These are phyloP conservation scores for Lactarius akahatsu DNA, from an alignment of 768 basidiomycete species.

Conservation along the genomic window DNA sequence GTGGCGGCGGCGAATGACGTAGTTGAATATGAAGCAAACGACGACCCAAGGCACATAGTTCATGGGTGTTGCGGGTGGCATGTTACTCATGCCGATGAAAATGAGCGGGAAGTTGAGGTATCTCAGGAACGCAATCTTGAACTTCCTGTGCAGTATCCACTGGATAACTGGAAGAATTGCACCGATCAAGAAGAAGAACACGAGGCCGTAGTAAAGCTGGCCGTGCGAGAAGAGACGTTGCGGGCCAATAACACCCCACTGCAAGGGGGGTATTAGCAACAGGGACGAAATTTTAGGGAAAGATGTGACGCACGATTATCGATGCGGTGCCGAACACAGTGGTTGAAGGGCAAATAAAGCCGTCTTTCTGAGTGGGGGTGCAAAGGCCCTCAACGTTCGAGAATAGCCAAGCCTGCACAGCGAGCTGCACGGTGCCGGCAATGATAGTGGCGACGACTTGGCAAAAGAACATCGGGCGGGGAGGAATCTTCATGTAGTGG, in stretches of 20 bases:
- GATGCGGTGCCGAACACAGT: slow-evolving; percentile 50
- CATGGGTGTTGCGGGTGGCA: slow-evolving; percentile 44
- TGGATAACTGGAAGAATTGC: slow-evolving; percentile 56
- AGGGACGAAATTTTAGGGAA: no score
- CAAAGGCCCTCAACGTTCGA: slow-evolving; percentile 43
- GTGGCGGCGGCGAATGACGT: slow-evolving; percentile 31
- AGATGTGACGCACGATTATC: not conserved
- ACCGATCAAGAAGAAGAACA: slow-evolving; percentile 79
- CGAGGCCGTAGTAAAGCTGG: slow-evolving; percentile 36
- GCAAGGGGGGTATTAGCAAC: not conserved
- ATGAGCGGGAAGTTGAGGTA: slow-evolving; percentile 60
- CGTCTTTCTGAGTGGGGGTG: slow-evolving; percentile 43
- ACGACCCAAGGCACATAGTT: slow-evolving; percentile 42
- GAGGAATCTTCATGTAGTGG: slow-evolving; percentile 70
- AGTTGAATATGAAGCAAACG: slow-evolving; percentile 40
- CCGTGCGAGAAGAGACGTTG: slow-evolving; percentile 1
- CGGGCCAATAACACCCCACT: slow-evolving; percentile 14
- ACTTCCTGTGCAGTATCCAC: slow-evolving; percentile 43
- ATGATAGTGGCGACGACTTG: slow-evolving; percentile 51
- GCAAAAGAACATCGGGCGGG: slow-evolving; percentile 67
- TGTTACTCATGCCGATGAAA: slow-evolving; percentile 41
- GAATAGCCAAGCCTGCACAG: slow-evolving; percentile 53
- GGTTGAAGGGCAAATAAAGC: slow-evolving; percentile 23
- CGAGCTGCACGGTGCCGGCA: slow-evolving; percentile 65
- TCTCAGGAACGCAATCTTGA: slow-evolving; percentile 36